Evolutionary conservation across 306 rosid species (phyloP), one percentile per base, ranked within the genome.

Genomic region (Biancaea sappan): DNA sequence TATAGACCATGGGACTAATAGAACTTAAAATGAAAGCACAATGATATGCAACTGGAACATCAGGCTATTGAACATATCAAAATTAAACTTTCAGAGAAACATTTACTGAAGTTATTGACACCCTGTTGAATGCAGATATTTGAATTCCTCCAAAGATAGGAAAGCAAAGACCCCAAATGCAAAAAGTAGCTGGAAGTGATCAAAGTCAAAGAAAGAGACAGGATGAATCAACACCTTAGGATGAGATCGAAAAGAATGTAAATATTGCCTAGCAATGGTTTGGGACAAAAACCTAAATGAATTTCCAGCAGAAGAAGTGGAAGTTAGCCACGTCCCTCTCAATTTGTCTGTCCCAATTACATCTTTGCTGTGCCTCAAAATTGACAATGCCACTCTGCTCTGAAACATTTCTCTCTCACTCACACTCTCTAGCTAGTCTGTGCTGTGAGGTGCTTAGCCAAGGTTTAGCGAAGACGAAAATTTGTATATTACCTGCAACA

Each of bases 301-400:
- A 43, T 56, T 24, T 9, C 43, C 29, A 1, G 24, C 14, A 19
- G 81, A 32, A 13, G 67, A 66, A 61, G 2, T n/a, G 3, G 62
- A 24, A 16, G 47, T 25, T 50, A 71, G 65, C 18, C 19, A 73
- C 1, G 74, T 54, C 6, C 78, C 69, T 50, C 75, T 71, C 7
- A 56, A 37, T 12, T 70, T 63, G 19, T 56, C 53, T 57, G 47
- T 57, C 6, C 38, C 24, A 37, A 5, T 40, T 24, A 73, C 72
- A 71, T 79, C 76, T 75, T 64, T 80, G 73, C 58, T 40, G 70
- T 70, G 67, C 63, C 14, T 54, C 74, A 69, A 19, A 65, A 65
- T 40, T 4, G 83, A 79, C 57, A 53, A 34, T 28, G 61, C 21
- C 10, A 28, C 10, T 68, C 71, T 62, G 21, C 72, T 78, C 1